These are phyloP conservation scores for Amphibolis antarctica DNA, from an alignment of 106 monocot species.

Conservation along the genomic window DNA sequence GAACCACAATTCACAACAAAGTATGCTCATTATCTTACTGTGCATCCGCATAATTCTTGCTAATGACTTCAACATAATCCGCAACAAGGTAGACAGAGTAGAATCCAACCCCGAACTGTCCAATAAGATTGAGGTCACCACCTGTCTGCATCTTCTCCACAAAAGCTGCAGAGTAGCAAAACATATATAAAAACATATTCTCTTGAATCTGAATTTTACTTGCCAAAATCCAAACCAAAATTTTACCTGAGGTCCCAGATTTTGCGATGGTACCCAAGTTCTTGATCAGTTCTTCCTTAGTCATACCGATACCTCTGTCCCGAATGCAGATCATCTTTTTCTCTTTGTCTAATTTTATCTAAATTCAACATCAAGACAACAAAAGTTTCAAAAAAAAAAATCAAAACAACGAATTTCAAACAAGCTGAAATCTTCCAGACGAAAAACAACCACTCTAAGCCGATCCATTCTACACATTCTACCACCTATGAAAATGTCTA, in stretches of 20 bases:
- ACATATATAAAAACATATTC: not conserved
- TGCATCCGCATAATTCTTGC: constrained; percentile 97
- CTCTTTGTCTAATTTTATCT: constrained; percentile 97
- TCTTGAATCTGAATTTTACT: not conserved
- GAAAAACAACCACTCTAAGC: not conserved
- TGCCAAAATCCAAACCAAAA: not conserved
- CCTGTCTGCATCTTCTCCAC: constrained; percentile 97
- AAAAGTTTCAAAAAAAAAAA: not conserved
- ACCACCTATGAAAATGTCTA: not conserved
- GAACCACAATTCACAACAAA: not conserved
- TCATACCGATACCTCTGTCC: constrained; percentile 98
- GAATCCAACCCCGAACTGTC: constrained; percentile 98
- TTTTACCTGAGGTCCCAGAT: constrained; percentile 93
- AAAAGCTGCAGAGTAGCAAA: constrained; percentile 45
- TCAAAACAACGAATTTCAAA: not conserved
- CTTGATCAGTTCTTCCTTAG: constrained; percentile 93
- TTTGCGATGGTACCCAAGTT: constrained; percentile 97
- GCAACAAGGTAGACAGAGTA: constrained; percentile 97
- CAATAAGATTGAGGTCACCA: constrained; percentile 92
- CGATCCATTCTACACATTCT: not conserved
- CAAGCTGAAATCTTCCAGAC: not conserved
- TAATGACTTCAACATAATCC: constrained; percentile 96
- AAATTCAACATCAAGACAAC: constrained; percentile 6
- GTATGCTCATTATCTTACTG: constrained; percentile 36
- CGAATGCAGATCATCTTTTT: constrained; percentile 76